phyloP scores from a whole-genome alignment of 129 eudicot genomes.

The Pseudognaphalium luteoalbum region DNA sequence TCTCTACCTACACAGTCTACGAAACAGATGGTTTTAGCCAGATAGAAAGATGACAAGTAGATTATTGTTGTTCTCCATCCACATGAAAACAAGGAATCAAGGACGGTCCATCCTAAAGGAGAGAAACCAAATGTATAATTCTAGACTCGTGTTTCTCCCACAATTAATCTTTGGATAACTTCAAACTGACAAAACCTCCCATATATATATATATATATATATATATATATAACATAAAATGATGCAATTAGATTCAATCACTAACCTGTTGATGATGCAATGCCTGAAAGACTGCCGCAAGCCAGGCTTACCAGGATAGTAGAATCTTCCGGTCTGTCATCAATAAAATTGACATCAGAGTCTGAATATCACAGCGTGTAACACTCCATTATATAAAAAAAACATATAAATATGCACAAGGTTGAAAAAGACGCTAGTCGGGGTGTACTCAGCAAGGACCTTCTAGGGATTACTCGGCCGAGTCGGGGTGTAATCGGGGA shows the following conservation, averaged over 20 bases:
- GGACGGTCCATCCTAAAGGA: background rate
- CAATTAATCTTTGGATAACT: background rate
- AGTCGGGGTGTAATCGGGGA: too few species aligned
- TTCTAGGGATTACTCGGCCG: too few species aligned
- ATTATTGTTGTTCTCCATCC: conserved; percentile 4
- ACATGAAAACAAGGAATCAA: conserved; percentile 16
- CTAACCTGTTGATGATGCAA: conserved; percentile 97
- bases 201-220: background rate
- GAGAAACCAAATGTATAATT: background rate
- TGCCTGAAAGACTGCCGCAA: conserved; percentile 97
- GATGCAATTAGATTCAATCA: conserved; percentile 15
- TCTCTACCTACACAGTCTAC: background rate
- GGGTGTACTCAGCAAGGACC: too few species aligned
- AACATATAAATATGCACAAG: background rate
- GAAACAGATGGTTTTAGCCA: background rate
- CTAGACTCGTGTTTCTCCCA: background rate
- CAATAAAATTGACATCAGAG: conserved; percentile 10
- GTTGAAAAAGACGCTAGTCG: too few species aligned
- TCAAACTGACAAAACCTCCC: background rate
- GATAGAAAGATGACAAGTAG: background rate
- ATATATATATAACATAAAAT: background rate
- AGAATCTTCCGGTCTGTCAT: conserved; percentile 76
- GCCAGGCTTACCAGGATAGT: conserved; percentile 78
- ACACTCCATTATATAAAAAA: background rate
- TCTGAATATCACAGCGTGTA: background rate